A percentile compares a stretch with the other conserved stretches of the same genome.
Conservation (phyloP, 2,329 filamentous ascomycete species). For the Epichloe baconii region DNA sequence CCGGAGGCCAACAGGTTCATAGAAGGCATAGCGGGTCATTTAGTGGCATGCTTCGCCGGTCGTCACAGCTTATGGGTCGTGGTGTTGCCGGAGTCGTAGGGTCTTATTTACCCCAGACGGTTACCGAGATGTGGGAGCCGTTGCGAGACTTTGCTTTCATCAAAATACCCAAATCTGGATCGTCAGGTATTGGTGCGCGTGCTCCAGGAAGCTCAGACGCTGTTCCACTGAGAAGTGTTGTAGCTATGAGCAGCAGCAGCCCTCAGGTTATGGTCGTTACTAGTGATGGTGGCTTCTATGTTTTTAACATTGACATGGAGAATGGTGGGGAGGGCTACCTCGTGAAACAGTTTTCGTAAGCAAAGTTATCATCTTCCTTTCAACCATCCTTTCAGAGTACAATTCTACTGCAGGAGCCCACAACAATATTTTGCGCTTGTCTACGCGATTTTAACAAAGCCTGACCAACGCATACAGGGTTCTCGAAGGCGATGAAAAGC, state of each 20-base stretch:
- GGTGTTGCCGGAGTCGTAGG: slow-evolving; percentile 81
- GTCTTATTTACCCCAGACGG: slow-evolving; percentile 81
- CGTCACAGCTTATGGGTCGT: slow-evolving; percentile 85
- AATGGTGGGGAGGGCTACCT: slow-evolving; percentile 86
- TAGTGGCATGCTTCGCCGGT: slow-evolving; percentile 82
- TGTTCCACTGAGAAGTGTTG: slow-evolving; percentile 68
- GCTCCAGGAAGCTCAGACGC: slow-evolving; percentile 20
- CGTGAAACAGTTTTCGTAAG: slow-evolving; percentile 87
- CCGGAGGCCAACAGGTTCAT: slow-evolving; percentile 17
- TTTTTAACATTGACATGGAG: slow-evolving; percentile 91
- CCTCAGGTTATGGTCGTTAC: slow-evolving; percentile 98
- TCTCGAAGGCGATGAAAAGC: slow-evolving; percentile 41
- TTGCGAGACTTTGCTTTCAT: slow-evolving; percentile 92
- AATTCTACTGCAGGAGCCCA: background rate
- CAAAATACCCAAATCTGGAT: slow-evolving; percentile 59
- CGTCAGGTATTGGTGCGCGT: slow-evolving; percentile 9
- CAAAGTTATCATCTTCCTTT: slow-evolving; percentile 8
- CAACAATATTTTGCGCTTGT: background rate
- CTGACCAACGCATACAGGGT: slow-evolving; percentile 24
- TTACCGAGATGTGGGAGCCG: slow-evolving; percentile 97
- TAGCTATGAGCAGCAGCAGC: slow-evolving; percentile 88
- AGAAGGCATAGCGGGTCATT: slow-evolving; percentile 60
- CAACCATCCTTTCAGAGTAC: background rate
- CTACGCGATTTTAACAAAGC: background rate
- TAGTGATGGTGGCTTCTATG: slow-evolving; percentile 86